Evolutionary conservation across 2,329 filamentous ascomycete genomes (phyloP).

Genomic region (Fusarium tanahbumbuense): DNA sequence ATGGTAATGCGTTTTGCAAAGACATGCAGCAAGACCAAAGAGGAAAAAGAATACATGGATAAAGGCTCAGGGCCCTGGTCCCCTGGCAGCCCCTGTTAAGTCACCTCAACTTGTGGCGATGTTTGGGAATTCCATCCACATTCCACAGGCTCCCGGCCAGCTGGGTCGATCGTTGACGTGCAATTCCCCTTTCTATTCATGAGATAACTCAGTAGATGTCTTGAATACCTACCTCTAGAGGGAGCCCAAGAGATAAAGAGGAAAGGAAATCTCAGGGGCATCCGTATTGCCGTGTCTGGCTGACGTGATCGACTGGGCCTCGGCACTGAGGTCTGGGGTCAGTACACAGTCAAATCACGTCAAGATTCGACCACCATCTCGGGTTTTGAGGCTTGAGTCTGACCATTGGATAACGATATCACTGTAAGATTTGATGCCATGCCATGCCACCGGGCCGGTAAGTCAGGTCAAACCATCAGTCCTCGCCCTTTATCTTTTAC

Average conservation of each 20-base stretch:
- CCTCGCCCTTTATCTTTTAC: background rate
- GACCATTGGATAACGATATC: background rate
- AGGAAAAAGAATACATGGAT: constrained; percentile 18
- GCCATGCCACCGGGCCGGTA: background rate
- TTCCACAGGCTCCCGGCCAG: constrained; percentile 34
- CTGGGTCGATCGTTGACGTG: constrained; percentile 23
- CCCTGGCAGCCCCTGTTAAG: constrained; percentile 26
- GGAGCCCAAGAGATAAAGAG: background rate
- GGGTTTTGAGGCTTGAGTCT: constrained; percentile 14
- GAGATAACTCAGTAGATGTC: background rate
- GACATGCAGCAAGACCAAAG: constrained; percentile 27
- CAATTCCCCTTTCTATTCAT: constrained; percentile 10
- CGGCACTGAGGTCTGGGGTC: constrained; percentile 24
- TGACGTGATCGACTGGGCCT: constrained; percentile 23
- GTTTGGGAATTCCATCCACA: constrained; percentile 36
- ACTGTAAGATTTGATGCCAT: background rate
- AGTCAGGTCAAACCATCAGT: too few species aligned
- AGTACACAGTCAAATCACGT: background rate
- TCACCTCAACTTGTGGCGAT: constrained; percentile 13
- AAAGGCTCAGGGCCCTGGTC: constrained; percentile 4
- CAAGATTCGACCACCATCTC: constrained; percentile 8
- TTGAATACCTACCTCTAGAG: background rate
- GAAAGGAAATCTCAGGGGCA: constrained; percentile 5
- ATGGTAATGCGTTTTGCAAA: constrained; percentile 15
- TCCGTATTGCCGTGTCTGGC: constrained; percentile 14